Evolutionary conservation across 192 early-diverging fungal species (phyloP), one percentile per base, ranked within the genome.

Genomic region (Phycomyces nitens): DNA sequence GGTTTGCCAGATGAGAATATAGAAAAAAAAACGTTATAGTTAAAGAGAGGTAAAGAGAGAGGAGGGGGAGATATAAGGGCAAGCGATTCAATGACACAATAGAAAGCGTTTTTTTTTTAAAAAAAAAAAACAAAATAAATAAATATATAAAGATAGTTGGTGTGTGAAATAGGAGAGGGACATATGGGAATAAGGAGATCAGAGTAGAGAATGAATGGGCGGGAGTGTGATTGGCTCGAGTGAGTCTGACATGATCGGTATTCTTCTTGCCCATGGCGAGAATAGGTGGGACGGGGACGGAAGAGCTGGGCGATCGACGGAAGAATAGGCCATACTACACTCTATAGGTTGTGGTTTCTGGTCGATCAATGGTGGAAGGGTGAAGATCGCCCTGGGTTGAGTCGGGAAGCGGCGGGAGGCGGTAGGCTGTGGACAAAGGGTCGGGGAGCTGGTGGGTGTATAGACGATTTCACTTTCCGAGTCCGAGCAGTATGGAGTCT

Each of bases 331-430:
- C 44, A 47, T 47, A 18, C 18, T 47, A 18, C 44, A 47, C 18
- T 47, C 44, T n/a, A 47, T 18, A 47, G 44, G 44, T 47, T 47
- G 44, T 14, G 44, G 44, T 18, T 47, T 47, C 44, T 47, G 44
- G 44, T 47, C 44, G 44, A 47, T 47, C 44, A 47, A 47, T 47
- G 44, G 44, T 11, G 44, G 44, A 3, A 47, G 18, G 12, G 44
- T 47, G 15, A 14, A 47, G 12, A 14, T 47, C 2, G 44, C 3
- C 11, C 44, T 47, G 44, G 44, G 44, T 14, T 47, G 18, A 18
- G 18, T 47, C 18, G 44, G 44, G 18, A 47, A 47, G 12, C 44
- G 44, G 15, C 2, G 11, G 44, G 44, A 47, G 11, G 18, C 44
- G 12, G 44, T 47, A 18, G 44, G 44, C 11, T 47, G 44, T 47